Evolutionary conservation across 306 rosid genomes (phyloP), one percentile per base, ranked within the genome.

Genomic region (Cucurbita pepo): DNA sequence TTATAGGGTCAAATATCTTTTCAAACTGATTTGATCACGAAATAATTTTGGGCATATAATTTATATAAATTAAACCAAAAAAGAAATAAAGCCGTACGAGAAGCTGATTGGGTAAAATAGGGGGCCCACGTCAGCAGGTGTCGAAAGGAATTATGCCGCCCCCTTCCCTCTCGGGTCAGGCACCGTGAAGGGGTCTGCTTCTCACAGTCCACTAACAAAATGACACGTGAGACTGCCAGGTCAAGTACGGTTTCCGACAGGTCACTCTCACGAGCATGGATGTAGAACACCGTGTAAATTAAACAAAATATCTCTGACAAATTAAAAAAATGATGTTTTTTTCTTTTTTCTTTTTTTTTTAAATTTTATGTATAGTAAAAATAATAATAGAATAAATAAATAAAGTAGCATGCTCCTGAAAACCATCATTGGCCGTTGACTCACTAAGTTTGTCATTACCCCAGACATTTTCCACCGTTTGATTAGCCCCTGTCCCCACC

Each of bases 161-260:
- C 72, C 72, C 21, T 66, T 66, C 56, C 72, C 72, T 66, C 72
- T 66, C 56, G 56, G 47, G 56, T 66, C 72, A 45, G 72, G 72
- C 72, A 66, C 72, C 72, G 70, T 63, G 70, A 44, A 63, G 36
- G 70, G 41, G 51, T 63, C 70, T 41, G 52, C 52, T 63, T 34
- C 8, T 66, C 21, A 22, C 21, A 45, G 56, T 22, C 72, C 72
- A 66, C 36, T 66, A 6, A 13, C 11, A 1, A 19, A 22, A 19
- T 21, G 72, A 47, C 72, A 45, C 56, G 72, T 66, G 72, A 11
- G 12, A 1, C 45, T 66, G 72, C 47, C 72, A 56, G 72, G 56
- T 66, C 72, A 66, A 66, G 72, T 66, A 66, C 72, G 72, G 72
- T 56, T 66, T 47, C 72, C 41, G 56, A 66, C 72, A 44, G 72